phyloP scores from a whole-genome alignment of 228 moss, liverwort and hornwort species.

The Sphagnum fallax region DNA sequence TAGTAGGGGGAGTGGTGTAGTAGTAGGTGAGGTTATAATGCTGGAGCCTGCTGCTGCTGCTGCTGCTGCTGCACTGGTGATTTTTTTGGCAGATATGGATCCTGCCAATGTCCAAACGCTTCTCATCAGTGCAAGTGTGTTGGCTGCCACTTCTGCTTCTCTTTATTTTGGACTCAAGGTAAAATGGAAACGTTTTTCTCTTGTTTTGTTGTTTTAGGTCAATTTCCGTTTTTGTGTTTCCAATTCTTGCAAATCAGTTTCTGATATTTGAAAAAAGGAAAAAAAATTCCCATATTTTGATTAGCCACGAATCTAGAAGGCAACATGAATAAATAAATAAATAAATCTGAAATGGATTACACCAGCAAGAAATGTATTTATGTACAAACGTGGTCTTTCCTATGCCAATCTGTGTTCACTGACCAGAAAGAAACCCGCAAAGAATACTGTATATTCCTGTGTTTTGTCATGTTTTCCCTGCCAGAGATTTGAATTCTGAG shows the following conservation, averaged over 20 bases:
- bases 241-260: not conserved
- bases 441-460: not conserved
- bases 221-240: not conserved
- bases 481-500: not conserved
- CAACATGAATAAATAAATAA: too few relatives aligned
- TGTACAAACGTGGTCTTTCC: too few relatives aligned
- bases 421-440: too few relatives aligned
- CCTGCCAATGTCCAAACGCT: constrained; percentile 75
- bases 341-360: too few relatives aligned
- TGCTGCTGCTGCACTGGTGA: too few relatives aligned
- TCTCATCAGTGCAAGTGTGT: constrained; percentile 75
- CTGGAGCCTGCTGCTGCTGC: too few relatives aligned
- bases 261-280: not conserved
- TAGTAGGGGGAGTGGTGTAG: too few relatives aligned
- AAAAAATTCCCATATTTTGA: not conserved
- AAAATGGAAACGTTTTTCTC: not conserved
- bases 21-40: too few relatives aligned
- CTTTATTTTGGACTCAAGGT: constrained; percentile 95
- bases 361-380: too few relatives aligned
- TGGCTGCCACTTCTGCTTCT: constrained; percentile 78
- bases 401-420: too few relatives aligned
- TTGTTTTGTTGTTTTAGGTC: not conserved
- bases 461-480: not conserved
- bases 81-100: constrained; percentile 58
- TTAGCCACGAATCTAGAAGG: too few relatives aligned